phyloP scores from a whole-genome alignment of 106 monocot genomes.

The Ottelia alismoides region DNA sequence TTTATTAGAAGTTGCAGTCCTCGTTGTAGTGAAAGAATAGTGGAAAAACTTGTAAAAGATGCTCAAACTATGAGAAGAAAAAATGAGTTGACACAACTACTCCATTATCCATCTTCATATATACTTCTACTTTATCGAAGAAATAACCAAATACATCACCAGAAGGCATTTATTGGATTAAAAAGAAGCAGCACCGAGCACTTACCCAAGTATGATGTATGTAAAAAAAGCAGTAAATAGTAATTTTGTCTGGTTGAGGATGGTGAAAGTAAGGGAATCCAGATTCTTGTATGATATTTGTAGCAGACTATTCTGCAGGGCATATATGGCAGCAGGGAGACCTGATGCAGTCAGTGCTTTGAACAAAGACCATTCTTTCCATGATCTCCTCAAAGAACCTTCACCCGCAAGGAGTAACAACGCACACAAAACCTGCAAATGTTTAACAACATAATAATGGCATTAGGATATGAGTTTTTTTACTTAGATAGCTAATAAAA shows the following conservation, averaged over 20 bases:
- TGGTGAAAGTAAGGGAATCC: conserved; percentile 93
- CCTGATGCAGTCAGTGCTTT: conserved; percentile 85
- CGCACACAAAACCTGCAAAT: conserved; percentile 66
- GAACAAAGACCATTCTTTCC: conserved; percentile 58
- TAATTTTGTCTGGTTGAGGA: conserved; percentile 98
- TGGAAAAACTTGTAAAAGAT: too few relatives aligned
- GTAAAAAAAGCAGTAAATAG: conserved; percentile 90
- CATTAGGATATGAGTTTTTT: too few relatives aligned
- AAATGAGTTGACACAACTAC: too few relatives aligned
- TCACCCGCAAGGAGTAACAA: conserved; percentile 58
- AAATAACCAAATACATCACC: too few relatives aligned
- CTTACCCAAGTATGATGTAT: conserved; percentile 81
- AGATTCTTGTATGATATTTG: conserved; percentile 96
- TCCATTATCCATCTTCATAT: too few relatives aligned
- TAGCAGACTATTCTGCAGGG: conserved; percentile 89
- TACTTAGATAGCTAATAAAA: too few relatives aligned
- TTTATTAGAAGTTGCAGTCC: too few relatives aligned
- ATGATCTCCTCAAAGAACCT: conserved; percentile 53
- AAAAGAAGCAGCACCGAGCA: neutral
- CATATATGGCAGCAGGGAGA: conserved; percentile 94
- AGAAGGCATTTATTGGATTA: too few relatives aligned
- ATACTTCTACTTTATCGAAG: too few relatives aligned
- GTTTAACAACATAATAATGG: neutral
- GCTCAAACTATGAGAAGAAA: too few relatives aligned
- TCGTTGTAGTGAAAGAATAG: too few relatives aligned